Percentiles rank a stretch among this genome's conserved stretches.
phyloP scores from a whole-genome alignment of 2,329 filamentous ascomycete genomes.

The Alternaria ventricosa region DNA sequence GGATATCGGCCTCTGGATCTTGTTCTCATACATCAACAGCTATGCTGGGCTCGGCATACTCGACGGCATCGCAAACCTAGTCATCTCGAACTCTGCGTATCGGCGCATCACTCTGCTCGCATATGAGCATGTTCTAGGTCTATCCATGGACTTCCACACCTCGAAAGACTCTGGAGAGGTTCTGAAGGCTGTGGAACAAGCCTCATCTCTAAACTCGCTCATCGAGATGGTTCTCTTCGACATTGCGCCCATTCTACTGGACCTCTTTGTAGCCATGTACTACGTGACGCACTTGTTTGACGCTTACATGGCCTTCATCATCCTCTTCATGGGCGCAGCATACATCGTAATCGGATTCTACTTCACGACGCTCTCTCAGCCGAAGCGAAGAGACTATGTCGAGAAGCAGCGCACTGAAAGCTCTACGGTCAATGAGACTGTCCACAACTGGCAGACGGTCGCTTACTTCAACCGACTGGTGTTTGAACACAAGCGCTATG shows the following conservation, averaged over 20 bases:
- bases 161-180: conserved; percentile 69
- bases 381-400: conserved; percentile 49
- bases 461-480: conserved; percentile 64
- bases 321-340: conserved; percentile 47
- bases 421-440: conserved; percentile 63
- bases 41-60: conserved; percentile 60
- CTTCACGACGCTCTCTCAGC: conserved; percentile 51
- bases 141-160: conserved; percentile 74
- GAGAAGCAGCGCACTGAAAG: conserved; percentile 58
- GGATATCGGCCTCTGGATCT: conserved; percentile 60
- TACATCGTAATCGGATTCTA: conserved; percentile 62
- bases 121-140: conserved; percentile 71
- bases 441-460: conserved; percentile 67
- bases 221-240: conserved; percentile 67
- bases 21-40: conserved; percentile 57
- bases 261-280: conserved; percentile 66
- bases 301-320: conserved; percentile 54
- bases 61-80: conserved; percentile 60
- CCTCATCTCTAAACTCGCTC: conserved; percentile 64
- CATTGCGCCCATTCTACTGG: conserved; percentile 66
- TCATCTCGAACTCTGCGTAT: conserved; percentile 65
- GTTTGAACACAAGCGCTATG: conserved; percentile 62
- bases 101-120: conserved; percentile 65
- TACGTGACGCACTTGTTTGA: conserved; percentile 70
- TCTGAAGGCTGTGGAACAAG: conserved; percentile 69